Percentiles rank a stretch among this genome's conserved stretches.
phyloP scores from a whole-genome alignment of 768 basidiomycete genomes.

The Leccinum sublutescens region DNA sequence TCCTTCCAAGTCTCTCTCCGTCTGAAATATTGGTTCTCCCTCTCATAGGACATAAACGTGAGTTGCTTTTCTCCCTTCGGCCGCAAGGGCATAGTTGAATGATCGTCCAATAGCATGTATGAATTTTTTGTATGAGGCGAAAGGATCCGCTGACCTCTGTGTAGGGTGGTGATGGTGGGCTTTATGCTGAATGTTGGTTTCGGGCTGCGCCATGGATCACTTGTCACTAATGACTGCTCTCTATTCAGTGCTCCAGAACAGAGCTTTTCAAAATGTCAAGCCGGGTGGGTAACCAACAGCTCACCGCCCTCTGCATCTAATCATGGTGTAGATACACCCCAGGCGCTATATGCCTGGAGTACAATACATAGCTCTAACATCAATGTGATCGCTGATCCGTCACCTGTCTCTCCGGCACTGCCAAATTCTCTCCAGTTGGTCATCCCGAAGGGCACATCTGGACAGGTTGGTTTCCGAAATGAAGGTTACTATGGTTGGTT shows the following conservation, averaged over 20 bases:
- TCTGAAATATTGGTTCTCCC: background rate
- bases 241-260: constrained; percentile 57
- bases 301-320: background rate
- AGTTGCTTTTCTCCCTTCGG: constrained; percentile 24
- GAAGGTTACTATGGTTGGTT: constrained; percentile 52
- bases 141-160: constrained; percentile 17
- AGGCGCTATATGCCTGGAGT: constrained; percentile 54
- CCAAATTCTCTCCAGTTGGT: constrained; percentile 59
- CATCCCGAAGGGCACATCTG: constrained; percentile 40
- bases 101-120: constrained; percentile 34
- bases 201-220: constrained; percentile 4
- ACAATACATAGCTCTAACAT: constrained; percentile 44
- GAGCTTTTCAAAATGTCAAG: constrained; percentile 64
- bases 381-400: constrained; percentile 48
- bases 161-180: constrained; percentile 67
- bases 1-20: background rate
- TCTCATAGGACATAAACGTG: constrained; percentile 57
- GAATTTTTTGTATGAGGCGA: constrained; percentile 1
- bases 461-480: constrained; percentile 54
- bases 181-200: constrained; percentile 56
- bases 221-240: background rate
- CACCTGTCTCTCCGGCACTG: constrained; percentile 54
- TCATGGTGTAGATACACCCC: constrained; percentile 39
- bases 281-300: constrained; percentile 37
- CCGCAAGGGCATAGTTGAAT: background rate